phyloP scores from a whole-genome alignment of 1,284 basidiomycete species.

The Sporisorium sorghi region DNA sequence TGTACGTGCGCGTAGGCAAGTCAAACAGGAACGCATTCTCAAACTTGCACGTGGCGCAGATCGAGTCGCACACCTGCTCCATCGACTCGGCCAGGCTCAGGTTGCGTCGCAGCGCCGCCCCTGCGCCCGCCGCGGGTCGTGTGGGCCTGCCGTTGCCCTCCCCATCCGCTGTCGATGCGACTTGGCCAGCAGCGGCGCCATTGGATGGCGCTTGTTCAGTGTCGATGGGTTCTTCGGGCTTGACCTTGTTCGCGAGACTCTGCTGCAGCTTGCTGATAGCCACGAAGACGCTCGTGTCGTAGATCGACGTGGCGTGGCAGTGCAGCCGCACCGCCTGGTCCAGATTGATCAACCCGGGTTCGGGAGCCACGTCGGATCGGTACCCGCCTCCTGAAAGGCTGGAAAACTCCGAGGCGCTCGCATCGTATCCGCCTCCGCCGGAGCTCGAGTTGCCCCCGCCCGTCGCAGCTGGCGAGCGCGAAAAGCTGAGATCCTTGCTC shows the following conservation, averaged over 20 bases:
- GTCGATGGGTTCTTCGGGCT: slow-evolving; percentile 83
- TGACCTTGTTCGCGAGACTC: slow-evolving; percentile 74
- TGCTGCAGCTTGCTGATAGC: slow-evolving; percentile 79
- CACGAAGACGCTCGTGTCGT: slow-evolving; percentile 87
- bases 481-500: slow-evolving; percentile 42
- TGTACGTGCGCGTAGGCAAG: slow-evolving; percentile 83
- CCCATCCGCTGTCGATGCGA: slow-evolving; percentile 5
- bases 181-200: slow-evolving; percentile 4
- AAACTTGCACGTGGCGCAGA: slow-evolving; percentile 79
- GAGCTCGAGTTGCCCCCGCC: slow-evolving; percentile 33
- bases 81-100: slow-evolving; percentile 49
- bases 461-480: slow-evolving; percentile 39
- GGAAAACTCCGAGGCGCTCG: slow-evolving; percentile 53
- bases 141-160: slow-evolving; percentile 16
- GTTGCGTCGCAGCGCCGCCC: slow-evolving; percentile 19
- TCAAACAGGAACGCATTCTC: slow-evolving; percentile 95
- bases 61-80: slow-evolving; percentile 54
- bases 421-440: slow-evolving; percentile 48
- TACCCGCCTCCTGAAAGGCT: slow-evolving; percentile 47
- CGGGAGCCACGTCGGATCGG: slow-evolving; percentile 36
- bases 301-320: slow-evolving; percentile 88
- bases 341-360: slow-evolving; percentile 53
- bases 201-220: slow-evolving; percentile 7
- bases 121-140: slow-evolving; percentile 33
- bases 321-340: slow-evolving; percentile 69